These are phyloP conservation scores for Carex cristatella DNA, from an alignment of 176 grass and related monocot species.

Conservation along the genomic window DNA sequence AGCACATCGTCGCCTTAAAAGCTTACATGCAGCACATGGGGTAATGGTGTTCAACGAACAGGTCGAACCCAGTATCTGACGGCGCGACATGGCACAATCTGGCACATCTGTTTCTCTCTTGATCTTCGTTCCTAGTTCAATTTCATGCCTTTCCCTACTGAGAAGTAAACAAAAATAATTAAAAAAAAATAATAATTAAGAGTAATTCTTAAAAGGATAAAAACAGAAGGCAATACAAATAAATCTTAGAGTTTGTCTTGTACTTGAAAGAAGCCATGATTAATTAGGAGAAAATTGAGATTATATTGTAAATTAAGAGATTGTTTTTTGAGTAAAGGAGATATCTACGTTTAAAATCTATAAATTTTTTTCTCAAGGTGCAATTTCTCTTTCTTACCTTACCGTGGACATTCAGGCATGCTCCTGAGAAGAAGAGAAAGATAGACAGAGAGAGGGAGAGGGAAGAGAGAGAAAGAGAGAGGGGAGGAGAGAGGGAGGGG, in stretches of 20 bases:
- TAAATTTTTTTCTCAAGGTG: constrained; percentile 14
- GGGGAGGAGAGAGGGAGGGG: neutral
- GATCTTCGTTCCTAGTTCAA: constrained; percentile 74
- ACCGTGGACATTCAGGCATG: constrained; percentile 76
- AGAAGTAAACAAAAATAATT: neutral
- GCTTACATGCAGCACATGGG: constrained; percentile 84
- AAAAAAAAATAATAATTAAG: neutral
- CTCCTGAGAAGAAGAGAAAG: constrained; percentile 29
- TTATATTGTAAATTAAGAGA: constrained; percentile 13
- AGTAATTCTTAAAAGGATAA: neutral
- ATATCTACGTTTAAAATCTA: constrained; percentile 1
- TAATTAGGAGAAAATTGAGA: constrained; percentile 6
- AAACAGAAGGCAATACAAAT: neutral
- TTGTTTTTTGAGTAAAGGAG: neutral
- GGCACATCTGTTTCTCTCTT: constrained; percentile 46
- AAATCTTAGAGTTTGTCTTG: constrained; percentile 11
- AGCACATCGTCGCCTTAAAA: constrained; percentile 77
- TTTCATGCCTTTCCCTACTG: constrained; percentile 55
- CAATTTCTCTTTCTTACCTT: constrained; percentile 50
- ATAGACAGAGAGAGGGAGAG: neutral
- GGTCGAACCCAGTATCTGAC: constrained; percentile 47
- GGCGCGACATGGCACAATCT: constrained; percentile 38
- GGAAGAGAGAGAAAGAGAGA: neutral
- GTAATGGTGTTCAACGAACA: constrained; percentile 49
- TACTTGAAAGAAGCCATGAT: constrained; percentile 3